These are phyloP conservation scores for Kwoniella mangroviensis DNA, from an alignment of 768 basidiomycete species.

Conservation along the genomic window DNA sequence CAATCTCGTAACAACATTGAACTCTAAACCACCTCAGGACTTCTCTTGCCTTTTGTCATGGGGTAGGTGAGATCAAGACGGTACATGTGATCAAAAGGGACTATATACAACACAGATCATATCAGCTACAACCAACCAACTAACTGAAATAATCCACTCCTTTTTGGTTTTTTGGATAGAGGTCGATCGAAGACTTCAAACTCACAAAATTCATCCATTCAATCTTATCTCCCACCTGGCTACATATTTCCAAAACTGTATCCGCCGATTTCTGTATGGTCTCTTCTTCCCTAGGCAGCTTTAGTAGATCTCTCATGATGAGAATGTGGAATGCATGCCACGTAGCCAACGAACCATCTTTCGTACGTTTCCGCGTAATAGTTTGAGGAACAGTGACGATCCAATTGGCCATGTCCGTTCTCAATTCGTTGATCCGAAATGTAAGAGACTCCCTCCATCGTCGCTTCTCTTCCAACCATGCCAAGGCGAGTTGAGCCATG, in stretches of 20 bases:
- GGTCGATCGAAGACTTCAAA: no score
- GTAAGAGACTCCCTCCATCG: conserved; percentile 2
- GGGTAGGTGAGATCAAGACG: not conserved
- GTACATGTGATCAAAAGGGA: conserved; percentile 23
- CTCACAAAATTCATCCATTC: conserved; percentile 34
- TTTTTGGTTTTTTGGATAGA: no score
- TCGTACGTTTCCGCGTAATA: conserved; percentile 7
- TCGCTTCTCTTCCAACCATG: conserved; percentile 11
- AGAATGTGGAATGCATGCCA: conserved; percentile 27
- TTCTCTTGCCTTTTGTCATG: conserved; percentile 21
- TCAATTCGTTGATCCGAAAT: conserved; percentile 5
- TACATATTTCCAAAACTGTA: conserved; percentile 22
- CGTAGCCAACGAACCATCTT: conserved; percentile 23
- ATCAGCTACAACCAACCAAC: not conserved
- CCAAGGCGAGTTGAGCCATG: not conserved
- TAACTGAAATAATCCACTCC: not conserved
- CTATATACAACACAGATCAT: not conserved
- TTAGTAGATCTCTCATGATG: conserved; percentile 13
- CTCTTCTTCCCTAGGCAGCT: conserved; percentile 2
- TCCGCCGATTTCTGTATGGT: conserved; percentile 13
- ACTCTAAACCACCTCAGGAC: conserved; percentile 14
- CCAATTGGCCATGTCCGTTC: conserved; percentile 10
- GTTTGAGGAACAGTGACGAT: conserved; percentile 3
- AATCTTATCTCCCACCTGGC: conserved; percentile 23
- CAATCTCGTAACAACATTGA: conserved; percentile 28